Evolutionary conservation across 805 yeast species (phyloP).

Genomic region (Maudiozyma barnettii): DNA sequence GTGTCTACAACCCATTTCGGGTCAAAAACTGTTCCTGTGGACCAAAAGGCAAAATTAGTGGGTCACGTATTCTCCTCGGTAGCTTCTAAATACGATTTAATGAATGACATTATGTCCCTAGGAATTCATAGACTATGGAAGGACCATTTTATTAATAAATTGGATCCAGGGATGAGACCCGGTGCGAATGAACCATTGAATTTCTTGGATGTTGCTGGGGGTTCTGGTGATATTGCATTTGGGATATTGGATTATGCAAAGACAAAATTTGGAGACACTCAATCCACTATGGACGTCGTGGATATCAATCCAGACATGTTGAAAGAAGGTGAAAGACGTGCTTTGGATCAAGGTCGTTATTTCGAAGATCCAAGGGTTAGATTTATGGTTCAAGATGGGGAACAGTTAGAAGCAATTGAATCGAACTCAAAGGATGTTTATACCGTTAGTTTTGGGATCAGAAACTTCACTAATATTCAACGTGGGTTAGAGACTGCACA

Average conservation of each 20-base stretch:
- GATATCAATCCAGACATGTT: constrained; percentile 97
- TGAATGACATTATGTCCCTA: constrained; percentile 97
- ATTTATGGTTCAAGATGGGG: constrained; percentile 90
- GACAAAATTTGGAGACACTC: constrained; percentile 59
- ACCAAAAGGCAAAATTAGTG: constrained; percentile 74
- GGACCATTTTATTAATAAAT: constrained; percentile 71
- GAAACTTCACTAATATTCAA: constrained; percentile 92
- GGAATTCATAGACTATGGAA: constrained; percentile 96
- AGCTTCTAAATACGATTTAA: constrained; percentile 86
- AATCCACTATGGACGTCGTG: constrained; percentile 77
- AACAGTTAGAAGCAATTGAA: constrained; percentile 69
- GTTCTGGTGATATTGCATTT: constrained; percentile 96
- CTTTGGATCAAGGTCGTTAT: constrained; percentile 49
- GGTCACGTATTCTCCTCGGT: constrained; percentile 89
- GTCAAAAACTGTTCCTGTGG: constrained; percentile 66
- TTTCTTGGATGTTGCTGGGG: constrained; percentile 96
- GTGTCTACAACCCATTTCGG: constrained; percentile 73
- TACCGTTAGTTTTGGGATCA: constrained; percentile 94
- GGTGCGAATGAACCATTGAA: constrained; percentile 67
- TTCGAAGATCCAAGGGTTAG: constrained; percentile 46
- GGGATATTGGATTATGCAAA: constrained; percentile 90
- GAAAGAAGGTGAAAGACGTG: constrained; percentile 79
- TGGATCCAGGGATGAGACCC: constrained; percentile 91
- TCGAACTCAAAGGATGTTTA: constrained; percentile 88
- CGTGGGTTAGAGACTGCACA: constrained; percentile 92